Conservation (phyloP, 352 stramenopile species). For the Globisporangium apiculatum region DNA sequence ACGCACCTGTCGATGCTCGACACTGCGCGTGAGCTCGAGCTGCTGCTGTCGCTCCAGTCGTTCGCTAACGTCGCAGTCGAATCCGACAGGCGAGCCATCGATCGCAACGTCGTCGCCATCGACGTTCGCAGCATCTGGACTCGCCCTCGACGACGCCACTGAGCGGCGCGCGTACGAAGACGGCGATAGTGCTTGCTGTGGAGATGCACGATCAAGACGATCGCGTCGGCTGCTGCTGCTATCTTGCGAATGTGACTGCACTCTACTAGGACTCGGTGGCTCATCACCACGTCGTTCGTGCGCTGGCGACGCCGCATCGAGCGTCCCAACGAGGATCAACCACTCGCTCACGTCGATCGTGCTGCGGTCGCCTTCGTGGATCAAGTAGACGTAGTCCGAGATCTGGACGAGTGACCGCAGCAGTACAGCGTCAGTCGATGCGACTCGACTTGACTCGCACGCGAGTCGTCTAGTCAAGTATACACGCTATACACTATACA, state of each 20-base stretch:
- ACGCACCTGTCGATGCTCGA: neutral
- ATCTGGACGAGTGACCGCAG: constrained; percentile 24
- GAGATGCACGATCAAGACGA: neutral
- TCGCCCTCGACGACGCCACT: neutral
- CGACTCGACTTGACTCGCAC: no score
- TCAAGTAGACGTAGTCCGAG: constrained; percentile 66
- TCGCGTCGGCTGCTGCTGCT: no score
- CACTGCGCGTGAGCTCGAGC: no score
- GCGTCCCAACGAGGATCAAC: constrained; percentile 54
- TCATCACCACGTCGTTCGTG: no score
- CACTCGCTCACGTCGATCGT: constrained; percentile 61
- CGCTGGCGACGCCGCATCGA: constrained; percentile 46
- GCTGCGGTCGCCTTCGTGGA: constrained; percentile 46
- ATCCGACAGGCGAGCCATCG: neutral
- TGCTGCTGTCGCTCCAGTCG: neutral
- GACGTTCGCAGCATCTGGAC: neutral
- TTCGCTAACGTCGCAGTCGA: neutral
- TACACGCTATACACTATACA: no score
- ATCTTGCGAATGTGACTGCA: no score
- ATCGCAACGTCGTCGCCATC: neutral
- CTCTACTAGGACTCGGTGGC: no score
- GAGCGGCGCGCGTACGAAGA: neutral
- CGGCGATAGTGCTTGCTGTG: no score
- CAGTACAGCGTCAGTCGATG: neutral
- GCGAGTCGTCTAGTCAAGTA: no score